Percentiles rank a stretch among this genome's conserved stretches.
These are phyloP conservation scores for Lentinula raphanica DNA, from an alignment of 768 basidiomycete species.

Conservation along the genomic window DNA sequence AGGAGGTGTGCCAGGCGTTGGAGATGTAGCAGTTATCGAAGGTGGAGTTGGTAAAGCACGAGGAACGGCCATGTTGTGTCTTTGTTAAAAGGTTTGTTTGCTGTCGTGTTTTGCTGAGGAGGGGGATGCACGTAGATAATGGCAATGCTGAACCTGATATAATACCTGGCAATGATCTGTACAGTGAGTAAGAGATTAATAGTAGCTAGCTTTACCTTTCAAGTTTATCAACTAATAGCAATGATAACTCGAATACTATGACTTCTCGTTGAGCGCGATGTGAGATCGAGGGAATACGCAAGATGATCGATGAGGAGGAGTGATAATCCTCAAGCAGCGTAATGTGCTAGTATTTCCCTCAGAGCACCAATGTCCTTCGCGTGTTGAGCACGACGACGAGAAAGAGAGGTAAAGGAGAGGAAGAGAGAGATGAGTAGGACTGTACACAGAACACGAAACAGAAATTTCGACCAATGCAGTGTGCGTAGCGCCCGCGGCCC, in stretches of 20 bases:
- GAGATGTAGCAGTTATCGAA: background rate
- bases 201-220: too few relatives aligned
- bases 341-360: background rate
- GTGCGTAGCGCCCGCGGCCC: too few relatives aligned
- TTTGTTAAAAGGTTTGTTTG: background rate
- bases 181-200: too few relatives aligned
- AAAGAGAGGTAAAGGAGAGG: background rate
- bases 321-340: background rate
- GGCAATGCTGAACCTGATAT: background rate
- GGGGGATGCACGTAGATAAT: background rate
- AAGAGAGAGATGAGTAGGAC: background rate
- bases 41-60: conserved; percentile 1
- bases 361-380: too few relatives aligned
- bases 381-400: too few relatives aligned
- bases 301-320: background rate
- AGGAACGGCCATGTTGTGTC: background rate
- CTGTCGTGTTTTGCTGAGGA: background rate
- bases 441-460: too few relatives aligned
- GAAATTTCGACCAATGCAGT: too few relatives aligned
- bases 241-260: too few relatives aligned
- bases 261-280: background rate
- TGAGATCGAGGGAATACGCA: background rate
- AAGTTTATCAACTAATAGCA: too few relatives aligned
- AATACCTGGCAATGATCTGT: too few relatives aligned
- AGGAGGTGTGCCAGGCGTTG: background rate